Evolutionary conservation across 2,329 filamentous ascomycete species (phyloP), one percentile per base, ranked within the genome.

Genomic region (Clonostachys chloroleuca): DNA sequence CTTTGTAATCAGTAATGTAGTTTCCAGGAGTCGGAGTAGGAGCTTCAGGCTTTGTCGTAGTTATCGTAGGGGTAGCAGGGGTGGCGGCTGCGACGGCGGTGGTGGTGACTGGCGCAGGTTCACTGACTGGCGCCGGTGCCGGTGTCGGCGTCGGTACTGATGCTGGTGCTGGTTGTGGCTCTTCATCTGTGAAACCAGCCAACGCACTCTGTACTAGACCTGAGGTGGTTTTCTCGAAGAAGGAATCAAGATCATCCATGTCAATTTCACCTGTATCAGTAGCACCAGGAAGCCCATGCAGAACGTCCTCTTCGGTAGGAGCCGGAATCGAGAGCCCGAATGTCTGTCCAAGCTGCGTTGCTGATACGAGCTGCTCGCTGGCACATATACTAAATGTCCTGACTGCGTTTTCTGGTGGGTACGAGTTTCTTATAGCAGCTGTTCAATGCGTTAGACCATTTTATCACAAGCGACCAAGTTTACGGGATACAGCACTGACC

Each of bases 151-250:
- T 30, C 24, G 24, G 24, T 30, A 10, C 24, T 30, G 24, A 30
- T 10, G 24, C 24, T 10, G 24, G 24, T 30, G 24, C 9, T 30
- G 24, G 24, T 10, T 30, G 24, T 30, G 24, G 24, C 24, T 30
- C 24, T 30, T 30, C 24, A 10, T 30, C 24, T 30, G 24, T 30
- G 24, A 30, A 39, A n/a, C 14, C 14, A 18, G 69, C 68, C 41
- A 72, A 54, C 20, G 65, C 66, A 49, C 68, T 60, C 39, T 70
- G 64, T 12, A 71, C 67, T 3, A 72, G 59, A 12, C 65, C 66
- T 2, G 66, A 68, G 6, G 69, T 64, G 1, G 66, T 68, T 53
- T 66, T 69, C 46, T 72, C 67, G 43, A 72, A 66, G 48, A 72
- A 67, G 2, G 69, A 69, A 46, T 72, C 67, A 5, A 68, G 52